Conservation (phyloP, 345 rosid species). For the Pistacia integerrima region DNA sequence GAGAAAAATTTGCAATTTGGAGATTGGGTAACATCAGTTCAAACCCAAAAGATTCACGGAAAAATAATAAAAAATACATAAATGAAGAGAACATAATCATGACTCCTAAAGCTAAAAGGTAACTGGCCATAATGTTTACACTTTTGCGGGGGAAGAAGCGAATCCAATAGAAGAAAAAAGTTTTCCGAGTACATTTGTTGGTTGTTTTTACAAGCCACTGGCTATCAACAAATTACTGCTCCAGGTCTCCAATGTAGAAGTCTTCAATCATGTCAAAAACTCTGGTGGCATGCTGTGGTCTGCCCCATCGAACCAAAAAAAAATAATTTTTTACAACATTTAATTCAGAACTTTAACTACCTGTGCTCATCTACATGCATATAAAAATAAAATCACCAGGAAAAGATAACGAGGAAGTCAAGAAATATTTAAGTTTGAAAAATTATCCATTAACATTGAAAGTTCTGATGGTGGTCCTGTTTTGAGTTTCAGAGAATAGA, state of each 20-base stretch:
- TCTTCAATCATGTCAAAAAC: slow-evolving; percentile 87
- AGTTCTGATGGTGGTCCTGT: not conserved
- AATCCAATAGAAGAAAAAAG: not conserved
- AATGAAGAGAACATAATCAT: no score
- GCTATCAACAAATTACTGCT: slow-evolving; percentile 18
- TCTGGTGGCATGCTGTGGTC: slow-evolving; percentile 84
- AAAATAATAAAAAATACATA: no score
- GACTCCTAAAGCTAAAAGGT: no score
- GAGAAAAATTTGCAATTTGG: not conserved
- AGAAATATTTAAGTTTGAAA: not conserved
- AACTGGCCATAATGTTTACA: no score
- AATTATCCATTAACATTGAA: not conserved
- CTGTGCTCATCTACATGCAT: not conserved
- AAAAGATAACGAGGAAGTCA: not conserved
- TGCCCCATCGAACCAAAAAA: slow-evolving; percentile 19
- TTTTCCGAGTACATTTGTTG: not conserved
- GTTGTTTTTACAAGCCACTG: not conserved
- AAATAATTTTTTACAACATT: not conserved
- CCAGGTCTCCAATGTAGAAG: slow-evolving; percentile 71
- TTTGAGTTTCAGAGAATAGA: not conserved
- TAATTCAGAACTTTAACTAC: not conserved
- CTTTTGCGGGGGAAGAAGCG: no score
- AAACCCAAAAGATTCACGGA: not conserved
- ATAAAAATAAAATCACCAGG: not conserved
- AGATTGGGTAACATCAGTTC: no score